Percentiles rank a stretch among this genome's conserved stretches.
phyloP scores from a whole-genome alignment of 257 asterid species.

The Echites panduratus region DNA sequence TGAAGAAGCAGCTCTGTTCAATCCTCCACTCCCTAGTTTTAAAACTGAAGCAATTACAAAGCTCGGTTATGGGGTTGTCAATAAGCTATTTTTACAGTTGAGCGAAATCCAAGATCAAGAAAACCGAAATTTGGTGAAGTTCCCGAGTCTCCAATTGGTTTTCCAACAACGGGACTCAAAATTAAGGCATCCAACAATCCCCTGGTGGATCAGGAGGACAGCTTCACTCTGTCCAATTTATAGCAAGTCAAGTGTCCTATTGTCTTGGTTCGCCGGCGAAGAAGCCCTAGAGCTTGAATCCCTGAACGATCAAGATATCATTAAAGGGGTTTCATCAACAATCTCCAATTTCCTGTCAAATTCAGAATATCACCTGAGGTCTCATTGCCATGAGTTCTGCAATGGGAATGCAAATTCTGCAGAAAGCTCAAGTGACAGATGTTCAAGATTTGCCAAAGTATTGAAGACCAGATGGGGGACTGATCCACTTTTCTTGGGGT shows the following conservation, averaged over 20 bases:
- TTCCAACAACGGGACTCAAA: slow-evolving; percentile 43
- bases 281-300: slow-evolving; percentile 72
- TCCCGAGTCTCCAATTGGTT: slow-evolving; percentile 65
- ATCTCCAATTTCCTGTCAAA: slow-evolving; percentile 41
- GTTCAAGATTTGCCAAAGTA: slow-evolving; percentile 32
- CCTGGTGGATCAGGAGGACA: slow-evolving; percentile 72
- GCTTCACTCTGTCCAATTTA: slow-evolving; percentile 54
- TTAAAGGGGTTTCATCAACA: slow-evolving; percentile 51
- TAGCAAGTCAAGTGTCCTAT: slow-evolving; percentile 36
- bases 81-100: slow-evolving; percentile 63
- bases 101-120: slow-evolving; percentile 18
- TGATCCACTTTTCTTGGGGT: slow-evolving; percentile 80
- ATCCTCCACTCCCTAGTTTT: slow-evolving; percentile 61
- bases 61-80: slow-evolving; percentile 78
- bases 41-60: slow-evolving; percentile 57
- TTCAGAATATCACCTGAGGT: slow-evolving; percentile 4
- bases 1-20: slow-evolving; percentile 38
- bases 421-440: slow-evolving; percentile 2
- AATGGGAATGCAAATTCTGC: slow-evolving; percentile 23
- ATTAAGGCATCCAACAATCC: slow-evolving; percentile 37
- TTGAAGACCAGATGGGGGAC: slow-evolving; percentile 79
- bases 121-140: not conserved
- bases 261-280: slow-evolving; percentile 80
- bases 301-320: slow-evolving; percentile 51
- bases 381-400: not conserved